Evolutionary conservation across 768 basidiomycete genomes (phyloP), one percentile per base, ranked within the genome.

Genomic region (Nevesoporus exiguus): DNA sequence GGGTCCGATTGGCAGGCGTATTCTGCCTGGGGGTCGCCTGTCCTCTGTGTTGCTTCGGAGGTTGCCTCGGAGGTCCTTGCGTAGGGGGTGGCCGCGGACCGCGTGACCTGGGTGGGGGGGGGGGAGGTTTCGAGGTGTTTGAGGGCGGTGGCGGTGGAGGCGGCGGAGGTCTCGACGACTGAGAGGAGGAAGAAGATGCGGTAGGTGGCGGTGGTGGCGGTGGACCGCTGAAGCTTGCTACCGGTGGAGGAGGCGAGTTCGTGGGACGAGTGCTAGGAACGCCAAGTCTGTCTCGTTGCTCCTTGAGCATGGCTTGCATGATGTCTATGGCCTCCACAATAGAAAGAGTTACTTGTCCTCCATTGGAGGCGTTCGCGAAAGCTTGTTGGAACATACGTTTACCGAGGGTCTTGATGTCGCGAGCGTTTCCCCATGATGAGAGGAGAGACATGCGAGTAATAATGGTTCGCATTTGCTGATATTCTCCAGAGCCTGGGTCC

Each of bases 391-490:
- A 45, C 50, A 62, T 52, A 17, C 47, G 54, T 34, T 61, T 52
- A 0, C 80, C 67, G 5, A 85, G 68, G 0, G 79, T 80, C 48
- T 79, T 72, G 64, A 86, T 74, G 56, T 88, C 86, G 7, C 85
- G 77, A 3, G 85, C 86, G 46, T 88, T 88, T 14, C 85, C 86
- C 86, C 86, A 88, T 1, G 79, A 78, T 5, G 74, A 71, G 1
- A 85, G 67, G 10, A 54, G 37, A 8, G 79, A 71, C 57, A 86
- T 70, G 14, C 75, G 54, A 7, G 65, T 52, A 51, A 86, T 2
- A 5, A 62, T 51, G 5, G 10, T 46, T 41, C 34, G 42, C 59
- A 60, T 51, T 21, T 57, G 59, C 22, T 57, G 60, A 17, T 61
- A 51, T 1, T 45, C 10, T 15, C 11, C 3, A 3, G 37, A 57